Conservation (phyloP, 2,329 filamentous ascomycete species). For the Xylariaceae sp. region DNA sequence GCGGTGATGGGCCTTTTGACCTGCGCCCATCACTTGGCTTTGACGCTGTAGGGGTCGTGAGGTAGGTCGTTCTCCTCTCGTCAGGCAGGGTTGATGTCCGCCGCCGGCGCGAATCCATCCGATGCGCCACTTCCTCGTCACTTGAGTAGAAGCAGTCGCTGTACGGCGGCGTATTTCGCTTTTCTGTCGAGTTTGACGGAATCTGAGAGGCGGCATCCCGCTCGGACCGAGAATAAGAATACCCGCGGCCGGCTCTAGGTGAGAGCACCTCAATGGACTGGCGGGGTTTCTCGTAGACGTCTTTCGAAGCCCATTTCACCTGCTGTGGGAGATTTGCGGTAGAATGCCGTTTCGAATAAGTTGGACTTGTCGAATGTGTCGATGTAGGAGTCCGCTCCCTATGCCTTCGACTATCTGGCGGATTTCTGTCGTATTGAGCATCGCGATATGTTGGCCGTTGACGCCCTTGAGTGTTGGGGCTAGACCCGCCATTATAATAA, state of each 20-base stretch:
- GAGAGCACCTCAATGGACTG: constrained; percentile 22
- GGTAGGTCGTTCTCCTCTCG: constrained; percentile 26
- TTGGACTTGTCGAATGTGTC: constrained; percentile 29
- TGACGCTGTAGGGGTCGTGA: constrained; percentile 24
- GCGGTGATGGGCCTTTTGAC: constrained; percentile 31
- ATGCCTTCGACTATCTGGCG: constrained; percentile 25
- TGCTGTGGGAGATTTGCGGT: constrained; percentile 30
- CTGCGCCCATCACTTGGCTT: constrained; percentile 23
- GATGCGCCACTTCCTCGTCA: constrained; percentile 34
- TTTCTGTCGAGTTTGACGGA: constrained; percentile 25
- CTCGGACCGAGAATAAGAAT: constrained; percentile 25
- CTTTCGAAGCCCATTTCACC: constrained; percentile 28
- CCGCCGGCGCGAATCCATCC: constrained; percentile 22
- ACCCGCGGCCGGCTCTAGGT: constrained; percentile 20
- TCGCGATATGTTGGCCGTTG: constrained; percentile 26
- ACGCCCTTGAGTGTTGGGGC: constrained; percentile 24
- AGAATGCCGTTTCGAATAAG: constrained; percentile 29
- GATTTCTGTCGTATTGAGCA: constrained; percentile 26
- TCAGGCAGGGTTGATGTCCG: constrained; percentile 27
- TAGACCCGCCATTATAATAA: constrained; percentile 34
- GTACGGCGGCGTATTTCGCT: constrained; percentile 23
- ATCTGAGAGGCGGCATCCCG: constrained; percentile 29
- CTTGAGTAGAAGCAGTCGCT: constrained; percentile 34
- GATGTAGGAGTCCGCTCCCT: constrained; percentile 26
- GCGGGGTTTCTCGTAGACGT: constrained; percentile 23